phyloP scores from a whole-genome alignment of 2,329 filamentous ascomycete species.

The Cladosporium sp. region DNA sequence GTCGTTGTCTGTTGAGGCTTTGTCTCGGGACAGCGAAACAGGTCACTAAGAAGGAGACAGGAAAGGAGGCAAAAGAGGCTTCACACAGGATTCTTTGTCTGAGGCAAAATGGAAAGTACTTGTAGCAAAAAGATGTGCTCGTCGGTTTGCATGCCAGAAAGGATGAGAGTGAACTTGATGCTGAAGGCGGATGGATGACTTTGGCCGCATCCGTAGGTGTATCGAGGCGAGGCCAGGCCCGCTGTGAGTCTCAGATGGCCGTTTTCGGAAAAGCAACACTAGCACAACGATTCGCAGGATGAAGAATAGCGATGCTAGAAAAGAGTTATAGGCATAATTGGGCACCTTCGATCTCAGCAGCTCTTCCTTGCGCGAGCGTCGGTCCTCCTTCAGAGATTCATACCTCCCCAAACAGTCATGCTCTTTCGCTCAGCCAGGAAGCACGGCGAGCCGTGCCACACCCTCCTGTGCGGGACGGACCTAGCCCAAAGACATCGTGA shows the following conservation, averaged over 20 bases:
- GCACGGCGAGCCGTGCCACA: constrained; percentile 30
- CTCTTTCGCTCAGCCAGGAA: constrained; percentile 23
- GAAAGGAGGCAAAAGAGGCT: constrained; percentile 25
- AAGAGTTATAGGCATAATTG: constrained; percentile 21
- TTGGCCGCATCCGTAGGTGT: constrained; percentile 31
- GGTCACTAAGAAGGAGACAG: constrained; percentile 24
- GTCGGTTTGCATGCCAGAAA: not conserved
- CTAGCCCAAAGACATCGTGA: constrained; percentile 12
- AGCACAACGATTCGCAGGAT: constrained; percentile 20
- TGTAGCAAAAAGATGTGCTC: constrained; percentile 24
- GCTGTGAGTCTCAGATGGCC: constrained; percentile 26
- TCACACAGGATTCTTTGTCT: constrained; percentile 33
- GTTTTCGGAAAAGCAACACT: constrained; percentile 29
- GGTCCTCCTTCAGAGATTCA: constrained; percentile 23
- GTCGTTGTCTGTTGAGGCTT: constrained; percentile 28
- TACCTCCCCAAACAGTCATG: constrained; percentile 27
- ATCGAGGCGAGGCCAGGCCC: constrained; percentile 27
- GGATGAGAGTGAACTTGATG: constrained; percentile 16
- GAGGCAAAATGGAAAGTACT: constrained; percentile 25
- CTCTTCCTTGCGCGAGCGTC: constrained; percentile 20
- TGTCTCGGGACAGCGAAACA: constrained; percentile 28
- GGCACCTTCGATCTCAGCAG: constrained; percentile 18
- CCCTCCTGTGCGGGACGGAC: constrained; percentile 27
- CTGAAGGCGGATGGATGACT: constrained; percentile 29
- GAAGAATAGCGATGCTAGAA: constrained; percentile 14